Conservation (phyloP, 331 rosid species). For the Pyrus hybrid region DNA sequence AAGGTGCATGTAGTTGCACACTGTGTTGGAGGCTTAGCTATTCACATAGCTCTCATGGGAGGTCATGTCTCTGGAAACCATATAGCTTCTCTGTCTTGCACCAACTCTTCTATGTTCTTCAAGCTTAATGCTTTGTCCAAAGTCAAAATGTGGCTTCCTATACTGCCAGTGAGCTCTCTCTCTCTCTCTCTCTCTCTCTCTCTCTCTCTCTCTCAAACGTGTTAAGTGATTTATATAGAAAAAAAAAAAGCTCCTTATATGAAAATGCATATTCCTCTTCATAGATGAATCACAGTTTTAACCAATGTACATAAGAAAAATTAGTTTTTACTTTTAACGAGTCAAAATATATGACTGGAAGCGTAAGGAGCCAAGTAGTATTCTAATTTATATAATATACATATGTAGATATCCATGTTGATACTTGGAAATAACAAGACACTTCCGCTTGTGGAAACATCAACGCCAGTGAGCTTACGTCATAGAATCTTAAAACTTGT, state of each 20-base stretch:
- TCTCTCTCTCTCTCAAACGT: background rate
- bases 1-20: constrained; percentile 27
- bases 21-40: constrained; percentile 32
- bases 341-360: background rate
- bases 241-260: background rate
- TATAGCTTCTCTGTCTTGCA: constrained; percentile 31
- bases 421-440: constrained; percentile 27
- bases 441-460: constrained; percentile 18
- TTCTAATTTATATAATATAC: background rate
- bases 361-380: background rate
- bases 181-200: background rate
- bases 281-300: too few relatives aligned
- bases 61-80: constrained; percentile 15
- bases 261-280: background rate
- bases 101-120: constrained; percentile 35
- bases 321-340: too few relatives aligned
- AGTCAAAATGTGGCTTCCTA: constrained; percentile 32
- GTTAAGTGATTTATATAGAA: background rate
- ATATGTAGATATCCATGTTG: constrained; percentile 22
- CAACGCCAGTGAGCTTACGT: constrained; percentile 11
- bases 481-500: constrained; percentile 15
- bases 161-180: constrained; percentile 16
- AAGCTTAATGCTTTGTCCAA: constrained; percentile 17
- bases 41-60: constrained; percentile 34
- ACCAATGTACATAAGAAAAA: background rate